Evolutionary conservation across 1,284 basidiomycete species (phyloP), one percentile per base, ranked within the genome.

Genomic region (Ceratobasidium theobromae): DNA sequence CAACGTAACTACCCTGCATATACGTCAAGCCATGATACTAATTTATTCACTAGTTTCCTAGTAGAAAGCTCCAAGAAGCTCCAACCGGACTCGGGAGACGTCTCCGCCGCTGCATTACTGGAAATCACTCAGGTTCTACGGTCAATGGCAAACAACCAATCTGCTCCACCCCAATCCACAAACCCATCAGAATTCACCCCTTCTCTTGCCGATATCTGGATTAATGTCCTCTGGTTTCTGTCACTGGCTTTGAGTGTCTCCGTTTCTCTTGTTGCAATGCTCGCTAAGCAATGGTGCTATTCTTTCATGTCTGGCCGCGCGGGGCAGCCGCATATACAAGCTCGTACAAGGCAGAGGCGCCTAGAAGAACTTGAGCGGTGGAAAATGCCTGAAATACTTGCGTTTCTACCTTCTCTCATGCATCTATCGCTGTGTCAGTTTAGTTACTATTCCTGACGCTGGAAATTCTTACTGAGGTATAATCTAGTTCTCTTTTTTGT

Each of bases 261-360:
- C 4, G 58, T 62, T 12, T 62, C 58, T 12, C 48, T 62, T 40
- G 35, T 62, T 12, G 38, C 46, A 18, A 62, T 62, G 58, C 58
- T 62, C 14, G 58, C 58, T 33, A 62, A 62, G 35, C 58, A 62
- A 35, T 62, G 58, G 58, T 62, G 58, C 58, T 51, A 62, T 35
- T 62, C 58, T 18, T 62, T 45, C 35, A 62, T 62, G 58, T 62
- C 58, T 49, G 58, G 58, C 11, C 32, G 58, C 18, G 35, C 35
- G 18, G 58, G 58, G 4, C 58, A 62, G 16, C 58, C 58, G 12
- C 58, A 62, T 41, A 21, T 62, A 18, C 58, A 62, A 41, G 58
- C 58, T 16, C 58, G 58, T 25, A 25, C 46, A 11, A 46, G 58
- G 27, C 58, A 62, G 35, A 51, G 46, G 33, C 46, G 58, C 8